phyloP scores from a whole-genome alignment of 495 filamentous ascomycete genomes.

The Eremomyces bilateralis region DNA sequence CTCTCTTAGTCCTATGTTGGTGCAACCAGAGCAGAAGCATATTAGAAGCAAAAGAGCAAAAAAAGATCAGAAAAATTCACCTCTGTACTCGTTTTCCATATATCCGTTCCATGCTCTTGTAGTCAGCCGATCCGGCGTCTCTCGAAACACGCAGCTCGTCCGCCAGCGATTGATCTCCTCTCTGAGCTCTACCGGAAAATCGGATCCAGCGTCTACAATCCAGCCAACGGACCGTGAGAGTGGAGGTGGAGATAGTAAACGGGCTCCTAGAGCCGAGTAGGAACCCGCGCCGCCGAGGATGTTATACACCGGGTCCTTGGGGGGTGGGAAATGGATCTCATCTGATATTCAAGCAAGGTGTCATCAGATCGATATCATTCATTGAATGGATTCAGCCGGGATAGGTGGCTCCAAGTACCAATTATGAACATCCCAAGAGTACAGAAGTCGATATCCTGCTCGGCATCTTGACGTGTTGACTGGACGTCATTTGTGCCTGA shows the following conservation, averaged over 20 bases:
- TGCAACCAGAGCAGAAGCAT: too few relatives aligned
- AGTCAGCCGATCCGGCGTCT: slow-evolving; percentile 44
- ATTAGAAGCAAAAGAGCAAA: too few relatives aligned
- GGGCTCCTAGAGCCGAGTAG: slow-evolving; percentile 71
- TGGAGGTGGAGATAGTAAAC: slow-evolving; percentile 52
- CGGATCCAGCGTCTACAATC: slow-evolving; percentile 75
- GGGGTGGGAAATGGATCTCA: slow-evolving; percentile 62
- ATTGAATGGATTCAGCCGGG: background rate
- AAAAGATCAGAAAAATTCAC: slow-evolving; percentile 14
- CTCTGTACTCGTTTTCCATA: slow-evolving; percentile 31
- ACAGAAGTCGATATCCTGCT: too few relatives aligned
- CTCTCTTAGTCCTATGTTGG: too few relatives aligned
- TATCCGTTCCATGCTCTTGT: slow-evolving; percentile 90
- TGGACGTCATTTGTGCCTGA: too few relatives aligned
- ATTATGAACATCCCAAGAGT: slow-evolving; percentile 95
- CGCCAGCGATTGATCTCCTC: slow-evolving; percentile 44
- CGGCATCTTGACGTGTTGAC: too few relatives aligned
- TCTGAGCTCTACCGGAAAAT: slow-evolving; percentile 53
- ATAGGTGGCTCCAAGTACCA: slow-evolving; percentile 27
- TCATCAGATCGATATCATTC: slow-evolving; percentile 1
- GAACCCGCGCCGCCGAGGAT: slow-evolving; percentile 72
- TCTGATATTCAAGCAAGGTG: slow-evolving; percentile 28
- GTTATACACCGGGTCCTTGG: slow-evolving; percentile 38
- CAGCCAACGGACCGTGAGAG: slow-evolving; percentile 42
- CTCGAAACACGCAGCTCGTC: slow-evolving; percentile 46